These are phyloP conservation scores for Tubosaeta sp. DNA, from an alignment of 768 basidiomycete genomes.

Conservation along the genomic window DNA sequence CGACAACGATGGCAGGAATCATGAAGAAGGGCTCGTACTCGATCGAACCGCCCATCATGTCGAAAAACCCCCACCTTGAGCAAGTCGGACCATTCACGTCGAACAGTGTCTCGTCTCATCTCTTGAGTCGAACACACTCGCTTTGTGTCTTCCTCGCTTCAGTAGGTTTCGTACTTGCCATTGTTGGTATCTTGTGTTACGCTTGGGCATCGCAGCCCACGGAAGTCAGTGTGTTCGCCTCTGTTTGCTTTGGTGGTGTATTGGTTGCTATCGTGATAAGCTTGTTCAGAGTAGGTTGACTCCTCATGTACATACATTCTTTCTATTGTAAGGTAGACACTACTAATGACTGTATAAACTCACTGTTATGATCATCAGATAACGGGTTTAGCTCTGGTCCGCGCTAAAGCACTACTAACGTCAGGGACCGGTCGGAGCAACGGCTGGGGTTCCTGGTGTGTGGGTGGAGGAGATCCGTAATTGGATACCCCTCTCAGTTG, in stretches of 20 bases:
- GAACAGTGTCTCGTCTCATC: slow-evolving; percentile 34
- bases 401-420: too few species aligned
- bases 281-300: slow-evolving; percentile 1
- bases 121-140: slow-evolving; percentile 47
- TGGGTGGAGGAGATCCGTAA: background rate
- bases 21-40: slow-evolving; percentile 1
- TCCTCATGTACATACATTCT: background rate
- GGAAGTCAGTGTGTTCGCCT: slow-evolving; percentile 44
- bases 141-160: slow-evolving; percentile 46
- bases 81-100: slow-evolving; percentile 45
- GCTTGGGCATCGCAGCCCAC: slow-evolving; percentile 46
- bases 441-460: background rate
- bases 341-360: too few species aligned
- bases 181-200: slow-evolving; percentile 48
- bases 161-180: slow-evolving; percentile 47
- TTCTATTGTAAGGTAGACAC: background rate
- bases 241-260: slow-evolving; percentile 36
- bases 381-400: too few species aligned
- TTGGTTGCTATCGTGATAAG: slow-evolving; percentile 18
- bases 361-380: too few species aligned
- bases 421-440: background rate
- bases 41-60: slow-evolving; percentile 34
- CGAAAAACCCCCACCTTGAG: slow-evolving; percentile 46
- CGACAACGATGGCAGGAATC: background rate
- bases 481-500: background rate